Percentiles rank a stretch among this genome's conserved stretches.
These are phyloP conservation scores for Vitis rupestris DNA, from an alignment of 164 flowering plant genomes.

Conservation along the genomic window DNA sequence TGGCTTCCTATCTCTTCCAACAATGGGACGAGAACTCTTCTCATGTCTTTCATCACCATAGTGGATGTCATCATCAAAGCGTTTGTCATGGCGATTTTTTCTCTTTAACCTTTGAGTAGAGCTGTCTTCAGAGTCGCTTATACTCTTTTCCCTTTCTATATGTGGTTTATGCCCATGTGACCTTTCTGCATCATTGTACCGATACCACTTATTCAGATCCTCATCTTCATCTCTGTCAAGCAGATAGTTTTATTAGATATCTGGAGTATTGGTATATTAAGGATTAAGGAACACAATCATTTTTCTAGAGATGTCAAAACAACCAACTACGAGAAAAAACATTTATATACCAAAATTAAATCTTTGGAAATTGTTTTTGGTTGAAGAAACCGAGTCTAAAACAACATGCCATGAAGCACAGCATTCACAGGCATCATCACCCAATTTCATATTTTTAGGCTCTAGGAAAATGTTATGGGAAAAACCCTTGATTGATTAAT, in stretches of 20 bases:
- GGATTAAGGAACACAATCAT: too few species aligned
- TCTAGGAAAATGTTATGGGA: too few species aligned
- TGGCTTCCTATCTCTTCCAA: conserved; percentile 31
- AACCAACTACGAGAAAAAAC: too few species aligned
- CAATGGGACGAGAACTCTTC: conserved; percentile 27
- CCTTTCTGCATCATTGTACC: conserved; percentile 24
- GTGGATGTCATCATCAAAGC: conserved; percentile 24
- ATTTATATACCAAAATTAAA: too few species aligned
- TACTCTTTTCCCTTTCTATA: conserved; percentile 23
- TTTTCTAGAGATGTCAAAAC: too few species aligned
- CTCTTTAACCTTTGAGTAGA: conserved; percentile 24
- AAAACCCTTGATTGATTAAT: too few species aligned
- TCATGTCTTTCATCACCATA: conserved; percentile 21
- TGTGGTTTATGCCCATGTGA: conserved; percentile 27
- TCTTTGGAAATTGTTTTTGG: too few species aligned
- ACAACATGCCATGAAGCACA: too few species aligned
- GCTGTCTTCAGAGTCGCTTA: conserved; percentile 36
- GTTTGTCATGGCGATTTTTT: conserved; percentile 19
- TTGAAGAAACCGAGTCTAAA: too few species aligned
- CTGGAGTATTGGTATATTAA: too few species aligned
- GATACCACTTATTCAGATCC: conserved; percentile 12
- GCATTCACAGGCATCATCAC: too few species aligned
- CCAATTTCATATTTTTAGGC: too few species aligned
- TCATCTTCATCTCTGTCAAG: conserved; percentile 25
- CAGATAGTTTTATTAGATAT: conserved; percentile 4